Conservation (phyloP, 345 rosid genomes). For the Lagerstroemia speciosa region DNA sequence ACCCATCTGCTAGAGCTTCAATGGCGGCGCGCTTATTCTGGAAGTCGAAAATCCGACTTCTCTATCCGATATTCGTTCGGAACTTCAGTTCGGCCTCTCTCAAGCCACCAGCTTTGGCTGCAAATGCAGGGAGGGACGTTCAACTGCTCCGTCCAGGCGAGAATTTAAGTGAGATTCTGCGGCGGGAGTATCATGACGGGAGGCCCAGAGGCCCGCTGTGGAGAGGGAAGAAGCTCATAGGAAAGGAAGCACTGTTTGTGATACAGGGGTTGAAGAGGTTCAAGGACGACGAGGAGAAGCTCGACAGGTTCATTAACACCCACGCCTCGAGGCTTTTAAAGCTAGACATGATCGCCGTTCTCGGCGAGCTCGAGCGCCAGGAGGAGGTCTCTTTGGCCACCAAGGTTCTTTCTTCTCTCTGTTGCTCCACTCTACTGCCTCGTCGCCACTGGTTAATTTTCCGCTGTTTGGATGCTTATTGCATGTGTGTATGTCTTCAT, state of each 20-base stretch:
- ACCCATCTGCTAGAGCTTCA: neutral
- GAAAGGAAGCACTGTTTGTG: constrained; percentile 79
- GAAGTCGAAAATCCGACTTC: constrained; percentile 29
- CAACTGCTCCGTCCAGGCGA: constrained; percentile 6
- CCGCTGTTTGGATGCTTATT: neutral
- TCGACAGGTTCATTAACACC: constrained; percentile 50
- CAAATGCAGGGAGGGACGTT: constrained; percentile 14
- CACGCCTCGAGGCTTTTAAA: constrained; percentile 78
- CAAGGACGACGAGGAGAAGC: constrained; percentile 65
- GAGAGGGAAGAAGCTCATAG: constrained; percentile 87
- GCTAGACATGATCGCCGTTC: constrained; percentile 68
- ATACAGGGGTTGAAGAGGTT: constrained; percentile 68
- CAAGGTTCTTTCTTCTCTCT: constrained; percentile 33
- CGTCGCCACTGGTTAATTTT: neutral
- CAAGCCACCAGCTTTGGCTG: constrained; percentile 12
- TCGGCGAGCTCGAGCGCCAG: constrained; percentile 81
- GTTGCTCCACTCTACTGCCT: neutral
- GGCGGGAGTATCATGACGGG: constrained; percentile 63
- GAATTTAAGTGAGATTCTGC: constrained; percentile 19
- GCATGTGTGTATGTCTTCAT: neutral
- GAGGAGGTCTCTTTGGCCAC: constrained; percentile 59
- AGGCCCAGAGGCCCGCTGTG: constrained; percentile 93
- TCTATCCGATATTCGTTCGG: constrained; percentile 27
- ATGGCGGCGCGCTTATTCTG: constrained; percentile 48
- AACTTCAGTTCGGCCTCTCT: constrained; percentile 12